Evolutionary conservation across 805 yeast genomes (phyloP).

Genomic region (Torulaspora maleeae): DNA sequence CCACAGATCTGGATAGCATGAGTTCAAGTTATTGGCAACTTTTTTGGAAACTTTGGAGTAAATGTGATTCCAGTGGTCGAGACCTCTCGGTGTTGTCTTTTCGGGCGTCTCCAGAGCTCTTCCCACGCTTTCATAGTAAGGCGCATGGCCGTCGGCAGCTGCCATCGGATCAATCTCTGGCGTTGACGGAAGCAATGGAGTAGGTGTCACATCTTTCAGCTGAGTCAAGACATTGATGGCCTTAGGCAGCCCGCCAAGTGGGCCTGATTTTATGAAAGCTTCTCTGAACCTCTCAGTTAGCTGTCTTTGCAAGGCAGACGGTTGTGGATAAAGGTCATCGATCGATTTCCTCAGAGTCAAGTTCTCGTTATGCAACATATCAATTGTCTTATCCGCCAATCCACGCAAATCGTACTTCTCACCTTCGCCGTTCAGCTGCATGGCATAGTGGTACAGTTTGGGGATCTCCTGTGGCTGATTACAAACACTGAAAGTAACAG

Average conservation of each 20-base stretch:
- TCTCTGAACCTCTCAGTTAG: constrained; percentile 63
- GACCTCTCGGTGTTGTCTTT: constrained; percentile 43
- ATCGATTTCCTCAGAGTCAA: constrained; percentile 7
- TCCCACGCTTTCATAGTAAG: constrained; percentile 13
- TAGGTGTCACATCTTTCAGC: constrained; percentile 63
- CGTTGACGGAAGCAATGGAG: constrained; percentile 29
- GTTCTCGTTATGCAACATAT: constrained; percentile 11
- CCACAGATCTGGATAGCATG: constrained; percentile 85
- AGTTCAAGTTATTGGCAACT: constrained; percentile 59
- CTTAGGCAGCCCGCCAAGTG: constrained; percentile 79
- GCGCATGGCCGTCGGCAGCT: constrained; percentile 22
- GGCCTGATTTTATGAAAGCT: constrained; percentile 70
- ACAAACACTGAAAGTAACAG: constrained; percentile 75
- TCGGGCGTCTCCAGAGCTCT: constrained; percentile 13
- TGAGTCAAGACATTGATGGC: constrained; percentile 72
- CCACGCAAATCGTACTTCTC: constrained; percentile 15
- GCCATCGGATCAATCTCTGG: constrained; percentile 24
- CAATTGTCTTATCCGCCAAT: constrained; percentile 24
- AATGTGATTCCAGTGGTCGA: constrained; percentile 63
- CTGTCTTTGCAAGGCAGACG: constrained; percentile 21
- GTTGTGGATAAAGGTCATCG: constrained; percentile 20
- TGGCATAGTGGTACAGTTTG: constrained; percentile 63
- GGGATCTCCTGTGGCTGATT: constrained; percentile 82
- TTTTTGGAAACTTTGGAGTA: constrained; percentile 71
- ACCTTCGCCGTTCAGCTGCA: constrained; percentile 31